Evolutionary conservation across 2,329 filamentous ascomycete species (phyloP), one percentile per base, ranked within the genome.

Genomic region (Colletotrichum zoysiae): DNA sequence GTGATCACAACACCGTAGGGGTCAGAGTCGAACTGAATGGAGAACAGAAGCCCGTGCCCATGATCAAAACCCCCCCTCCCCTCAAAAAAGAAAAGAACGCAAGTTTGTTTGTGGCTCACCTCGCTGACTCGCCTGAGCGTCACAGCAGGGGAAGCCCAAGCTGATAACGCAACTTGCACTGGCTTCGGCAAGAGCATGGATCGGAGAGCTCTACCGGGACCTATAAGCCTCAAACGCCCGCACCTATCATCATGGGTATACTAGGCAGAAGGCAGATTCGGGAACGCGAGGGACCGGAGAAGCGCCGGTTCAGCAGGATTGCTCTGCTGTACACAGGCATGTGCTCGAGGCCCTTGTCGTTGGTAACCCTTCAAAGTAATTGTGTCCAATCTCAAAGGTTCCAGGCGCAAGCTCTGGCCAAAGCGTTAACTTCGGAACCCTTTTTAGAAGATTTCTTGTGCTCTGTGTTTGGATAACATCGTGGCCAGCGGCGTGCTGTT

Each of bases 91-190:
- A 12, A 50, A 70, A 23, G 60, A 64, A 23, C 18, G 14, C 30
- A 12, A 51, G 50, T 70, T 70, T 62, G 35, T 50, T 26, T 48
- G 42, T 55, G 42, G 18, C 20, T 61, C n/a, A 20, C 23, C 50
- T 48, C 8, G n/a, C 30, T 30, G 30, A n/a, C 33, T 56, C 26
- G 20, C 23, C 38, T 23, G 63, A 38, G 40, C 42, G 42, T 56
- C 48, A 30, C 55, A n/a, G n/a, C 58, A 33, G 23, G 23, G n/a
- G 40, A 30, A 67, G 56, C 53, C 38, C 42, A 33, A 30, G n/a
- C 48, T 51, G 60, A 51, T 23, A 44, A 57, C 33, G 57, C 50
- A 58, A 57, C 48, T 58, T 57, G 68, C n/a, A 58, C 42, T 60
- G 44, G 44, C 44, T 33, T 38, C 44, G 18, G 42, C 26, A 12